Evolutionary conservation across 2,329 filamentous ascomycete species (phyloP), one percentile per base, ranked within the genome.

Genomic region (Parastagonospora nodorum): DNA sequence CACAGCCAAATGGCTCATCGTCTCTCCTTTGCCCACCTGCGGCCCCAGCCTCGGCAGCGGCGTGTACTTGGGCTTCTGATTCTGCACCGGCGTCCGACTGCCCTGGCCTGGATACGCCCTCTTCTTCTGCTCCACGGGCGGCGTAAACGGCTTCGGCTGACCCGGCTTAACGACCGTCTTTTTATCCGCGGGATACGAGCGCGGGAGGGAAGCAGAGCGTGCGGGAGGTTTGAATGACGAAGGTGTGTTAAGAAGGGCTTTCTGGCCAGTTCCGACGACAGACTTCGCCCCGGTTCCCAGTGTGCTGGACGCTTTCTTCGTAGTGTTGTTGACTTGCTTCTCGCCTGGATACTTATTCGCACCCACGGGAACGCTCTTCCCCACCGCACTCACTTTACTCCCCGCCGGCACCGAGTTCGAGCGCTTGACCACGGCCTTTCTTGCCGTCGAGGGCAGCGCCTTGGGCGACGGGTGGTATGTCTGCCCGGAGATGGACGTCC

Each of bases 371-470:
- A 45, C 41, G 12, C 49, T 45, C n/a, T 52, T 58, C 1, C 37
- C 44, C 1, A 50, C 57, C 6, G 48, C 50, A 2, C 48, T 55
- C 4, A 55, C 53, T 33, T 61, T 64, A 14, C 51, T 61, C 4
- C 59, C 56, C 10, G 69, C 65, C 11, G 71, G 71, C 9, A 58
- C 59, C 4, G 68, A 72, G 48, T 69, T 67, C 2, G 68, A 72
- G 14, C 69, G 67, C 48, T 69, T 70, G 15, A 64, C 40, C 2
- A 52, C 66, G 7, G 69, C 60, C 30, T 69, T 71, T 15, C 61
- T 63, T 2, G 68, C 66, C 31, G 66, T 67, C 1, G 66, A 66
- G 0, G 65, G 66, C 7, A 69, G 58, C 1, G 69, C 57, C 51
- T 70, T 68, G 11, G 61, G 56, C 6, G 60, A 57, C 2, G 65